A percentile compares a stretch with the other conserved stretches of the same genome.
phyloP scores from a whole-genome alignment of 2,329 filamentous ascomycete genomes.

The Annulohypoxylon truncatum region DNA sequence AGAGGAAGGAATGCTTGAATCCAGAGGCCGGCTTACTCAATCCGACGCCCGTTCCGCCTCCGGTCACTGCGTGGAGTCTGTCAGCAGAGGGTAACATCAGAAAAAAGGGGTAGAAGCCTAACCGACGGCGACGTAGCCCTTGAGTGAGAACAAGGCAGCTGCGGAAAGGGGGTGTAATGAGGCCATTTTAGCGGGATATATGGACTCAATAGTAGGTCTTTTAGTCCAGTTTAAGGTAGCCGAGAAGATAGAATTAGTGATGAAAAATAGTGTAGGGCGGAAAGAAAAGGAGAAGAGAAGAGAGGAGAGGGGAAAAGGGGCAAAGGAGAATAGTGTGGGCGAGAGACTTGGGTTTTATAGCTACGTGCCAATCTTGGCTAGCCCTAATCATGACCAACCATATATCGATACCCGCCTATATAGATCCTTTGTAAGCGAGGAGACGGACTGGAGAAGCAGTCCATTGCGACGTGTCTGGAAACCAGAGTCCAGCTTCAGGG shows the following conservation, averaged over 20 bases:
- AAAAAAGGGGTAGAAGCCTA: conserved; percentile 24
- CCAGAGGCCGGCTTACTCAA: conserved; percentile 41
- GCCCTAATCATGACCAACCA: not conserved
- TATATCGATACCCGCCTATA: conserved; percentile 7
- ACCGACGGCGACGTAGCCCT: conserved; percentile 47
- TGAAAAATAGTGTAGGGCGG: conserved; percentile 1
- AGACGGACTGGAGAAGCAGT: not conserved
- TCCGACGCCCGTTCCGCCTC: conserved; percentile 47
- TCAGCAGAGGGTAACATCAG: conserved; percentile 17
- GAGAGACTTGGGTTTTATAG: conserved; percentile 19
- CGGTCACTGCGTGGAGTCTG: conserved; percentile 40
- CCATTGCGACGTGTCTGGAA: not conserved
- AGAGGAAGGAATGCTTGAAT: too few relatives aligned
- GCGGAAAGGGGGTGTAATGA: conserved; percentile 47
- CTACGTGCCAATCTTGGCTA: conserved; percentile 15
- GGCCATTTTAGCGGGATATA: conserved; percentile 31
- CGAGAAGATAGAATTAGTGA: not conserved
- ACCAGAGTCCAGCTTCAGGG: conserved; percentile 6
- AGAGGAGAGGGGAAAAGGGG: conserved; percentile 29
- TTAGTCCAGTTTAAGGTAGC: not conserved
- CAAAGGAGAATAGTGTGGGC: not conserved
- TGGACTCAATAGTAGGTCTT: not conserved
- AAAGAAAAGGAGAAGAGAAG: conserved; percentile 4
- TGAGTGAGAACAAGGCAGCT: conserved; percentile 44
- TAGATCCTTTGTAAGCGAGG: not conserved